phyloP scores from a whole-genome alignment of 352 stramenopile genomes.

The Phytopythium oedochilum region DNA sequence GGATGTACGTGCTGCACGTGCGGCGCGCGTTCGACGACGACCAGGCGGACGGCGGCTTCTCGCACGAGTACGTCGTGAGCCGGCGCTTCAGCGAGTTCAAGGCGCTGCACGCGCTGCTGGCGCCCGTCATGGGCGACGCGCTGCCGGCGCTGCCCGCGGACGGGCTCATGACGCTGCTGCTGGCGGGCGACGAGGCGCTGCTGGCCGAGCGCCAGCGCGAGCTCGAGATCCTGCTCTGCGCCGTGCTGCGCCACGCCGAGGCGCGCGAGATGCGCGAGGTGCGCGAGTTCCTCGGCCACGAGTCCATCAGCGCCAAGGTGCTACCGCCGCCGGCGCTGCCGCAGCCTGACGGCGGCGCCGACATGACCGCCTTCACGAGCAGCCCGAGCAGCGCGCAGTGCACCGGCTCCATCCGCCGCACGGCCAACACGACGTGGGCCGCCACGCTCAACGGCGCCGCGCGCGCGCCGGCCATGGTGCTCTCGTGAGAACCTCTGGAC shows the following conservation, averaged over 20 bases:
- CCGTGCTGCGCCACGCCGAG: slow-evolving; percentile 51
- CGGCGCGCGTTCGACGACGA: slow-evolving; percentile 33
- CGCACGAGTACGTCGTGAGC: slow-evolving; percentile 61
- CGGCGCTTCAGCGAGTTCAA: slow-evolving; percentile 78
- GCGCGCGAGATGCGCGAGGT: slow-evolving; percentile 66
- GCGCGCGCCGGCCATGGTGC: slow-evolving; percentile 2
- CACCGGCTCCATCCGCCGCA: slow-evolving; percentile 71
- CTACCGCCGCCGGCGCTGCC: slow-evolving; percentile 24
- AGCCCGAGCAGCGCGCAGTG: slow-evolving; percentile 37
- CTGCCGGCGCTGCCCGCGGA: slow-evolving; percentile 61
- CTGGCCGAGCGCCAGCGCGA: slow-evolving; percentile 57
- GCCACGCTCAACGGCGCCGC: slow-evolving; percentile 23
- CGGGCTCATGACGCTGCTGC: slow-evolving; percentile 67
- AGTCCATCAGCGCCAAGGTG: slow-evolving; percentile 42
- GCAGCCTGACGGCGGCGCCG: neutral
- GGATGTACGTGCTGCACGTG: slow-evolving; percentile 68
- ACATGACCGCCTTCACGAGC: slow-evolving; percentile 15
- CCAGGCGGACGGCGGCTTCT: slow-evolving; percentile 32
- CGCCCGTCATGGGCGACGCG: slow-evolving; percentile 50
- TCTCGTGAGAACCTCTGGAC: neutral
- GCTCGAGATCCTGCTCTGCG: slow-evolving; percentile 46
- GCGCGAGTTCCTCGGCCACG: slow-evolving; percentile 57
- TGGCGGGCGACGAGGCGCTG: slow-evolving; percentile 63
- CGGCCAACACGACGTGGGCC: slow-evolving; percentile 53
- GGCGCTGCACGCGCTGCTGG: slow-evolving; percentile 50